A percentile compares a stretch with the other conserved stretches of the same genome.
These are phyloP conservation scores for Sisymbrium irio DNA, from an alignment of 345 rosid species.

Conservation along the genomic window DNA sequence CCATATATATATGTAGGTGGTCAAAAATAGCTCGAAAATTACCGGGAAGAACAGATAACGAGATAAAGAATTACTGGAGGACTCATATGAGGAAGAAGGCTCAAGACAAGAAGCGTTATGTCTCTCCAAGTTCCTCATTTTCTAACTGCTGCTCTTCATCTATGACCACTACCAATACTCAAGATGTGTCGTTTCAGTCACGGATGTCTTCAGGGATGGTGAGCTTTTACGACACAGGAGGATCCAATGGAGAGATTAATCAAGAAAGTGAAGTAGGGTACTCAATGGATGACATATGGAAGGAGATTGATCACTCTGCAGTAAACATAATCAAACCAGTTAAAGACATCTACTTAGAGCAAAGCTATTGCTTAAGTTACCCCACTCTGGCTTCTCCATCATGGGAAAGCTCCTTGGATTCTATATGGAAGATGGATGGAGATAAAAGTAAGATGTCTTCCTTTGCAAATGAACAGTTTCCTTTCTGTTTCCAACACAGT, in stretches of 20 bases:
- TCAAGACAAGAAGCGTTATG: slow-evolving; percentile 58
- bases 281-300: slow-evolving; percentile 90
- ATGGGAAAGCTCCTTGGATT: slow-evolving; percentile 60
- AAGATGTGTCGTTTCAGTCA: slow-evolving; percentile 39
- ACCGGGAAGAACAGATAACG: slow-evolving; percentile 96
- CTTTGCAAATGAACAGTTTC: slow-evolving; percentile 38
- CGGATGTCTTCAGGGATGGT: slow-evolving; percentile 46
- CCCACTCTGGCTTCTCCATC: slow-evolving; percentile 52
- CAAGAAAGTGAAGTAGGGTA: slow-evolving; percentile 46
- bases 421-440: slow-evolving; percentile 66
- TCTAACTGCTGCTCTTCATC: slow-evolving; percentile 54
- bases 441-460: slow-evolving; percentile 60
- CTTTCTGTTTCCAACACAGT: slow-evolving; percentile 43
- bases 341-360: slow-evolving; percentile 48
- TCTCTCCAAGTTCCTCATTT: slow-evolving; percentile 48
- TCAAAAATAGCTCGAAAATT: slow-evolving; percentile 88
- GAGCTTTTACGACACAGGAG: slow-evolving; percentile 86
- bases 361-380: slow-evolving; percentile 41
- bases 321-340: slow-evolving; percentile 51
- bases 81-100: slow-evolving; percentile 86
- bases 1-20: slow-evolving; percentile 42
- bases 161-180: slow-evolving; percentile 49
- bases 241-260: slow-evolving; percentile 37
- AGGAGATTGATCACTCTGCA: slow-evolving; percentile 62
- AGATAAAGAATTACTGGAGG: slow-evolving; percentile 97